Evolutionary conservation across 108 stramenopile species (phyloP), one percentile per base, ranked within the genome.

Genomic region (Thalassiosira profunda): DNA sequence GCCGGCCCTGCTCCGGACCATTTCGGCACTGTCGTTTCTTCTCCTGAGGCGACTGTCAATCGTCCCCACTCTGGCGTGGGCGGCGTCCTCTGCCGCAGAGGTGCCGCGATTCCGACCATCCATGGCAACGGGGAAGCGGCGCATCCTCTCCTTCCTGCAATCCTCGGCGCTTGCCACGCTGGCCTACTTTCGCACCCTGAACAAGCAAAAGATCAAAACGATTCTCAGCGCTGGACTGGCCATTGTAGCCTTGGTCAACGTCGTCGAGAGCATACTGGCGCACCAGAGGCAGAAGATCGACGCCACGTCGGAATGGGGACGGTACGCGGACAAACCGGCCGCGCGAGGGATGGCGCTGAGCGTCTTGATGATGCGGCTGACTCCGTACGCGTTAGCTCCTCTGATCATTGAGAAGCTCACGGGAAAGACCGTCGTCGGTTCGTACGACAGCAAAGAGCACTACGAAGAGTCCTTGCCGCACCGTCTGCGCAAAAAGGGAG

Each of bases 281-380:
- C 37, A 28, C 8, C 42, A 47, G 2, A 40, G 93, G 49, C 93
- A 89, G 69, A 41, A 66, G 15, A 56, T 66, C 0, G 88, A 89
- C 42, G 75, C 93, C 20, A 94, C 93, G 8, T 88, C 86, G 21
- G 93, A 94, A 80, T 94, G 93, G 93, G 77, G 72, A 47, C 70
- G 89, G 21, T 94, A 94, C 70, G 88, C 93, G 6, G 58, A 84
- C 24, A 54, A 83, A 45, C 93, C 93, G 14, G 71, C 75, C 3
- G 83, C 86, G 8, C 82, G 93, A 3, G 93, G 89, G 8, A 53
- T 84, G 26, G 86, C 89, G 11, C 48, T 86, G 33, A 18, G 76
- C 6, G 21, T 68, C n/a, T 44, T 91, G 25, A 14, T 85, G 31
- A 28, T 64, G 10, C 57, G 35, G 18, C 26, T 80, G 30, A 43